phyloP scores from a whole-genome alignment of 169 alveolate species.

The Toxoplasma gondii region DNA sequence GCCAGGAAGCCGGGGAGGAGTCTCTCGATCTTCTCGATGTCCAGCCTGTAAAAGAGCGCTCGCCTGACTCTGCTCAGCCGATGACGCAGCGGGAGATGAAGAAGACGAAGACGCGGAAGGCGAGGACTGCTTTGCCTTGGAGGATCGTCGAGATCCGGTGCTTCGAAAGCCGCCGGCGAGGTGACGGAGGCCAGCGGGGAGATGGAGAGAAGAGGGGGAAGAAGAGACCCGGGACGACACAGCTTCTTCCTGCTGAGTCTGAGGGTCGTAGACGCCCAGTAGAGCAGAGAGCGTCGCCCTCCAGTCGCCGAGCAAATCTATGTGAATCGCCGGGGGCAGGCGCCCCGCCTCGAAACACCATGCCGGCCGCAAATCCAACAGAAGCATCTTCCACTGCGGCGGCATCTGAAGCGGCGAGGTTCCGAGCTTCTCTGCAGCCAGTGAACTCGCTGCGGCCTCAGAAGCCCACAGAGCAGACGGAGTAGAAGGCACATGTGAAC shows the following conservation, averaged over 20 bases:
- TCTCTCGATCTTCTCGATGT: too few relatives aligned
- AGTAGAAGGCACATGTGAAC: background rate
- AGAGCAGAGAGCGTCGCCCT: conserved; percentile 57
- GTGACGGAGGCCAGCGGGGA: conserved; percentile 14
- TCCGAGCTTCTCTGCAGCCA: conserved; percentile 18
- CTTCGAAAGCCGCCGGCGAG: background rate
- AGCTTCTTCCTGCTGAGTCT: background rate
- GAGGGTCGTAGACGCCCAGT: conserved; percentile 54
- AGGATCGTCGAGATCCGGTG: background rate
- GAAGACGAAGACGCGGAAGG: background rate
- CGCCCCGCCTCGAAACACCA: conserved; percentile 65
- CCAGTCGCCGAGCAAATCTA: conserved; percentile 64
- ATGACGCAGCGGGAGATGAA: too few relatives aligned
- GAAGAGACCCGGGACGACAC: background rate
- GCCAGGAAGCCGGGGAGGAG: too few relatives aligned
- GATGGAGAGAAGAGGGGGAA: conserved; percentile 2
- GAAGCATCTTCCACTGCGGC: conserved; percentile 61
- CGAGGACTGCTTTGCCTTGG: background rate
- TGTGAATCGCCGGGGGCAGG: conserved; percentile 64
- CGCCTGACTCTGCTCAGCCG: too few relatives aligned
- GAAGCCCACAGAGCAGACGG: background rate
- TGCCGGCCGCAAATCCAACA: conserved; percentile 58
- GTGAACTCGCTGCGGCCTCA: background rate
- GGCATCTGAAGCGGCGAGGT: conserved; percentile 3
- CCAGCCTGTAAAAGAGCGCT: too few relatives aligned